A percentile compares a stretch with the other conserved stretches of the same genome.
Conservation (phyloP, 2,329 filamentous ascomycete genomes). For the Acrodontium crateriforme region DNA sequence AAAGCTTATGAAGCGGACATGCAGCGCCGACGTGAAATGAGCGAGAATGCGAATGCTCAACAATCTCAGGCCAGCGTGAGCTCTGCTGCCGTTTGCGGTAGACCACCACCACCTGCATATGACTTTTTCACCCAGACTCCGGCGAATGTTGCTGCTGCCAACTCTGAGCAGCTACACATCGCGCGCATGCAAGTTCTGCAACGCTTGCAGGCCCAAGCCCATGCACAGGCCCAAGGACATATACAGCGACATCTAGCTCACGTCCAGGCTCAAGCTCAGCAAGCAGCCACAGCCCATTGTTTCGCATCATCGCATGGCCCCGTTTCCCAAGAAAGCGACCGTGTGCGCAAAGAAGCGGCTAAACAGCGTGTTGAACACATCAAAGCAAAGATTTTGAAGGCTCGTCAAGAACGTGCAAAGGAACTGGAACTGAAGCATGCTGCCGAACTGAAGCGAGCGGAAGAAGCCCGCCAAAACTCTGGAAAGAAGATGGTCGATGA, state of each 20-base stretch:
- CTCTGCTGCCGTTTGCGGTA: too few species aligned
- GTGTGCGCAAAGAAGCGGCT: constrained; percentile 16
- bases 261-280: constrained; percentile 6
- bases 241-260: constrained; percentile 3
- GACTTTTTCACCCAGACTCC: too few species aligned
- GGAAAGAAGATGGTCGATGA: constrained; percentile 8
- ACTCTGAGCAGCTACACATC: neutral
- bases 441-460: constrained; percentile 1
- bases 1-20: too few species aligned
- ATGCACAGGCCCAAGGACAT: neutral
- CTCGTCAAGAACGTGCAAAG: constrained; percentile 16
- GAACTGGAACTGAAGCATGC: neutral
- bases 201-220: neutral
- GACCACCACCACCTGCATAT: too few species aligned
- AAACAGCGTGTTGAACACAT: constrained; percentile 19
- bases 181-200: neutral
- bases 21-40: too few species aligned
- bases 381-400: constrained; percentile 20
- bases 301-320: neutral
- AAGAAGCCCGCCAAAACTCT: neutral
- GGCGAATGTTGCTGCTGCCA: constrained; percentile 1
- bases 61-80: too few species aligned
- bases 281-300: constrained; percentile 1
- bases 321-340: constrained; percentile 5
- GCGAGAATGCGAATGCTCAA: too few species aligned